phyloP scores from a whole-genome alignment of 208 protist genomes.

The Wallacemonas collosoma region DNA sequence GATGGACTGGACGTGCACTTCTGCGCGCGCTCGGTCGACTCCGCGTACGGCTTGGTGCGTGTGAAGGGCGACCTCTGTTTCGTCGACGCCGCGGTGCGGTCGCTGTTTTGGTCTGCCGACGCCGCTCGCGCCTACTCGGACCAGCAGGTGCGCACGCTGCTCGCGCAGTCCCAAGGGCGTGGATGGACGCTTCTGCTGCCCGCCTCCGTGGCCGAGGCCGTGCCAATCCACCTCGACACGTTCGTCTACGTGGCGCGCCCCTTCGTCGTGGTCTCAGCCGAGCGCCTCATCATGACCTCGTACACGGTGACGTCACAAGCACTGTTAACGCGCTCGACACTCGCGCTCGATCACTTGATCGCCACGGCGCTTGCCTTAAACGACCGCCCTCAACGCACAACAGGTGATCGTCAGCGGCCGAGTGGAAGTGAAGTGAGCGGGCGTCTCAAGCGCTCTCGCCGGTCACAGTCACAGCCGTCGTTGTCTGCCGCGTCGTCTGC shows the following conservation, averaged over 20 bases:
- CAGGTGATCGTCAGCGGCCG: too few relatives aligned
- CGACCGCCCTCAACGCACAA: neutral
- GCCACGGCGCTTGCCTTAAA: neutral
- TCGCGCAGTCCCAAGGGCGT: neutral
- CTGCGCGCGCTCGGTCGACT: slow-evolving; percentile 26
- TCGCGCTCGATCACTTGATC: slow-evolving; percentile 3
- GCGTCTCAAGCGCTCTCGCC: too few relatives aligned
- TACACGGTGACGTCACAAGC: slow-evolving; percentile 65
- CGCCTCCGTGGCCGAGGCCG: slow-evolving; percentile 34
- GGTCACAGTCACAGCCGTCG: too few relatives aligned
- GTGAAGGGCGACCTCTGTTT: slow-evolving; percentile 31
- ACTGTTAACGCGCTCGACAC: slow-evolving; percentile 20
- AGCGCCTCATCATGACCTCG: slow-evolving; percentile 41
- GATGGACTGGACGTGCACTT: slow-evolving; percentile 32
- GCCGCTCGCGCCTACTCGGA: neutral
- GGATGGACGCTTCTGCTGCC: slow-evolving; percentile 57
- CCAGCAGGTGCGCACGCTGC: neutral
- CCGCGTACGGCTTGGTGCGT: slow-evolving; percentile 34
- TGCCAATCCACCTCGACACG: slow-evolving; percentile 33
- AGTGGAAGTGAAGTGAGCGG: too few relatives aligned
- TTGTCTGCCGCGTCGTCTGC: too few relatives aligned
- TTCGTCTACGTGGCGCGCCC: slow-evolving; percentile 60
- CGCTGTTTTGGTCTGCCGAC: slow-evolving; percentile 16
- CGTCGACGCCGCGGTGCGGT: slow-evolving; percentile 20
- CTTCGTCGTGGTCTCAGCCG: slow-evolving; percentile 43